Conservation (phyloP, 495 filamentous ascomycete species). For the Cudoniella acicularis region DNA sequence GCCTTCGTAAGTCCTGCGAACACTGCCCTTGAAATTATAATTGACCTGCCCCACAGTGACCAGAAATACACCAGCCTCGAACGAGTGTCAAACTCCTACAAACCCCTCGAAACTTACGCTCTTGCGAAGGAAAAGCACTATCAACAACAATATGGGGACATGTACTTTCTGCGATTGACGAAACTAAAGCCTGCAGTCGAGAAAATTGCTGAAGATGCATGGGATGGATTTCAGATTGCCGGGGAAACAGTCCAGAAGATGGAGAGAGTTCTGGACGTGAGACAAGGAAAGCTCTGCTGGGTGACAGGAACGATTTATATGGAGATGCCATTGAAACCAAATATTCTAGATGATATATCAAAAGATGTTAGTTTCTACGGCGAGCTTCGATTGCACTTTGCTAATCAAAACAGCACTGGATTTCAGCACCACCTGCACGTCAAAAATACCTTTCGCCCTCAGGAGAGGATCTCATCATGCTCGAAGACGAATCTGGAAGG, state of each 20-base stretch:
- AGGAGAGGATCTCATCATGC: constrained; percentile 65
- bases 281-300: constrained; percentile 95
- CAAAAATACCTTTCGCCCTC: constrained; percentile 65
- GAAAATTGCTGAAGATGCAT: constrained; percentile 65
- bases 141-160: constrained; percentile 91
- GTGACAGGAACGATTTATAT: constrained; percentile 92
- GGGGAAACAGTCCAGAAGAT: constrained; percentile 71
- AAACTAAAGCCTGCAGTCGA: constrained; percentile 84
- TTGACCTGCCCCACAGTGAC: constrained; percentile 31
- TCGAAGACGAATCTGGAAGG: constrained; percentile 97
- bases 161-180: constrained; percentile 91
- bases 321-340: constrained; percentile 95
- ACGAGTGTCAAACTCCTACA: constrained; percentile 62
- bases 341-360: constrained; percentile 90
- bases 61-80: constrained; percentile 31
- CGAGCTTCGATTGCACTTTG: neutral
- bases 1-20: constrained; percentile 33
- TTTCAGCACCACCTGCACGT: constrained; percentile 18
- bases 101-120: constrained; percentile 66
- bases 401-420: constrained; percentile 21
- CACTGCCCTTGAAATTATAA: constrained; percentile 11
- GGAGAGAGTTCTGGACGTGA: constrained; percentile 87
- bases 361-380: constrained; percentile 73
- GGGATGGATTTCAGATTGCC: constrained; percentile 75
- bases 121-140: constrained; percentile 75